Evolutionary conservation across 2,329 filamentous ascomycete genomes (phyloP), one percentile per base, ranked within the genome.

Genomic region (Aspergillus niger): DNA sequence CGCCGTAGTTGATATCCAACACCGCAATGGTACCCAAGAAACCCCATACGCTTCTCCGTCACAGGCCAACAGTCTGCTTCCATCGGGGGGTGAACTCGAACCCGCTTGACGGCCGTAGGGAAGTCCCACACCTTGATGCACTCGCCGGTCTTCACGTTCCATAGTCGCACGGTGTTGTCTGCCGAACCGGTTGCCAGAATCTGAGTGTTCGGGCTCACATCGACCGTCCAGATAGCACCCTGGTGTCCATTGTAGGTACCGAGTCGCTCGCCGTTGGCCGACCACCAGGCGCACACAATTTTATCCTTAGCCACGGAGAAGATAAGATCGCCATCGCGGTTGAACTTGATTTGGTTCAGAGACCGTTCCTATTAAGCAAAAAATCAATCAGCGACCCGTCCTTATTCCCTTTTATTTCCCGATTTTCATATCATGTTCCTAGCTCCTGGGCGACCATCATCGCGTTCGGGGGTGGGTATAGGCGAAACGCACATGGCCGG

Each of bases 71-170:
- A 99, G 84, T 81, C 91, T 87, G 74, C 86, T 90, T 73, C 94
- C 95, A 79, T 99, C 95, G 73, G 96, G 90, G 90, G 76, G 89
- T 93, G 84, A 99, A 99, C 81, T 97, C 94, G 77, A 97, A 97
- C 93, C 72, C 95, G 88, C 88, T 99, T 98, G 79, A 99, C 92
- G 67, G 93, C 92, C 48, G 95, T 98, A 62, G 91, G 89, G 81
- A 97, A 97, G 70, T 99, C 93, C 95, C 95, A 99, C 59, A 90
- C 91, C 88, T 98, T 97, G 74, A 99, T 86, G 76, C 91, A 89
- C 77, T 91, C 91, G 76, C 95, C 95, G 15, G 90, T 91, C 85
- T 92, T 91, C 77, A 97, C 86, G 76, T 99, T 92, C 95, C 95
- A 99, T 73, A 99, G 85, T 74, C 93, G 89, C 80, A 99, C 94